Evolutionary conservation across 176 grass and related monocot species (phyloP), one percentile per base, ranked within the genome.

Genomic region (Carex cristatella): DNA sequence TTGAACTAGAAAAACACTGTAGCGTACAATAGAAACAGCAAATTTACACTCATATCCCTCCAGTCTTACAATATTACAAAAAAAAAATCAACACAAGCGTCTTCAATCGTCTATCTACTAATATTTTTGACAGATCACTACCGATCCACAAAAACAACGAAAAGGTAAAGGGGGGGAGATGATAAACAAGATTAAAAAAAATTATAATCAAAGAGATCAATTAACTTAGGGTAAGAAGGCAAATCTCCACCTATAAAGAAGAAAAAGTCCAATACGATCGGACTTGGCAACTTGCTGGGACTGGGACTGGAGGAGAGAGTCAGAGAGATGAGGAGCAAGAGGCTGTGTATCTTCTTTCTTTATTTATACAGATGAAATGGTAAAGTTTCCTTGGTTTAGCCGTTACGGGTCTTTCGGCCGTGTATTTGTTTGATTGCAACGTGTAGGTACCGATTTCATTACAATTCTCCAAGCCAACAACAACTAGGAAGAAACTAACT

Each of bases 371-470:
- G 6, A 35, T 8, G 5, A 51, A 48, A 46, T 53, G 80, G 80
- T 65, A 82, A 82, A 83, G 58, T 83, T 83, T 65, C 23, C 64
- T 83, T 83, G 80, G 80, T 83, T 2, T 48, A 83, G 61, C 80
- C 61, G 23, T 67, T 83, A 68, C 42, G 60, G 23, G 10, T 62
- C 80, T 83, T 16, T 51, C 12, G 10, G 7, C 80, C 80, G 80
- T 83, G 31, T 19, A 83, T 55, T 68, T 83, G n/a, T 11, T 35
- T 18, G 80, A 49, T 83, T 54, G 73, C 2, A 7, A 77, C 73
- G 73, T 77, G 73, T 77, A 77, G 4, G 49, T 77, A 11, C 2
- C 3, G 23, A 54, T 53, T 32, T 76, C 11, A 7, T 76, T 55
- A 7, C 4, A 28, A 4, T 31, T 48, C 11, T 75, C 71, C 12